Evolutionary conservation across 768 basidiomycete species (phyloP).

Genomic region (Sutorius australiensis): DNA sequence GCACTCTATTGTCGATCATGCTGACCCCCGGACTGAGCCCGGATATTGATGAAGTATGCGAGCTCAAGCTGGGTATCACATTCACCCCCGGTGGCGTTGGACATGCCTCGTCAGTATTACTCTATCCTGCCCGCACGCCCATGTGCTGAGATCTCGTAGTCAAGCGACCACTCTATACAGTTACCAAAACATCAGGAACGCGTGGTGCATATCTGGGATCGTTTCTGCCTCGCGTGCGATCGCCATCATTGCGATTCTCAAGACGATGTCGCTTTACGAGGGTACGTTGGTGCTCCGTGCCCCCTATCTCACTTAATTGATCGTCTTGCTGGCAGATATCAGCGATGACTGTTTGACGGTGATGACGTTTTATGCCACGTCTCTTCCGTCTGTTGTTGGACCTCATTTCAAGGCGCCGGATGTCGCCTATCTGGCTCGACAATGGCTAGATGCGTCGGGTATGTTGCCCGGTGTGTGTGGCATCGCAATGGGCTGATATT

Average conservation of each 20-base stretch:
- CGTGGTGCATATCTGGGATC: conserved; percentile 72
- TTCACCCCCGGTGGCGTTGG: conserved; percentile 42
- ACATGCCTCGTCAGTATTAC: conserved; percentile 42
- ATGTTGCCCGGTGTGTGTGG: conserved; percentile 17
- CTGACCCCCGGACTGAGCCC: conserved; percentile 67
- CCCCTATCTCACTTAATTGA: neutral
- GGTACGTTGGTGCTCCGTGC: conserved; percentile 36
- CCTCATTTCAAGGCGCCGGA: conserved; percentile 61
- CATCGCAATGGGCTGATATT: conserved; percentile 3
- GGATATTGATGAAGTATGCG: conserved; percentile 69
- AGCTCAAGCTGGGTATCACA: conserved; percentile 49
- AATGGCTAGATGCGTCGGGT: conserved; percentile 79
- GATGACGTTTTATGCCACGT: conserved; percentile 76
- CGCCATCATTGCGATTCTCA: conserved; percentile 61
- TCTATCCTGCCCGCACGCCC: neutral
- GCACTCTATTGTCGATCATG: conserved; percentile 57
- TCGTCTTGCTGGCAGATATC: conserved; percentile 44
- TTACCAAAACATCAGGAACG: conserved; percentile 34
- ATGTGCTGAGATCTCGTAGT: conserved; percentile 2
- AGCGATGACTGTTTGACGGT: conserved; percentile 68
- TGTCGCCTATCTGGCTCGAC: conserved; percentile 64
- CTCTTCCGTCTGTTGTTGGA: conserved; percentile 62
- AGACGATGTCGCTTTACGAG: conserved; percentile 70
- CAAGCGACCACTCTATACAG: conserved; percentile 43
- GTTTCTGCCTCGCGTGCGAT: conserved; percentile 70